These are phyloP conservation scores for Erigeron canadensis DNA, from an alignment of 129 eudicot genomes.

Conservation along the genomic window DNA sequence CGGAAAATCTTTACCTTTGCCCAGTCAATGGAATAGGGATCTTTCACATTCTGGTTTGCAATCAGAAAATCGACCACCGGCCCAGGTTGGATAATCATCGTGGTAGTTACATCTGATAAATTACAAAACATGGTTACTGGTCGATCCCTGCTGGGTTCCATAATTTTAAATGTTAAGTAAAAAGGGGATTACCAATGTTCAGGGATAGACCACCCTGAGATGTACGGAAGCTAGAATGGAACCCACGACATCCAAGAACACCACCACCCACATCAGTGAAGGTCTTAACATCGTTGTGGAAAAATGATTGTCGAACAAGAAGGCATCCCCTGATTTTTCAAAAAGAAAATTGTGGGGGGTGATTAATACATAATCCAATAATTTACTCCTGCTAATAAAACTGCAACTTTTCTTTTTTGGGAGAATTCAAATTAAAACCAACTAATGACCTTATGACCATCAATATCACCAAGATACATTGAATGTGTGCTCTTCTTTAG, in stretches of 20 bases:
- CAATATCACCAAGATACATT: not conserved
- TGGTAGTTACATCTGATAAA: conserved; percentile 69
- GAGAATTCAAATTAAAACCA: not conserved
- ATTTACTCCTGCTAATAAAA: not conserved
- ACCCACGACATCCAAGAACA: conserved; percentile 82
- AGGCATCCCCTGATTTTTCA: conserved; percentile 69
- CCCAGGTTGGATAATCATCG: conserved; percentile 86
- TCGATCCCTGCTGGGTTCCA: not conserved
- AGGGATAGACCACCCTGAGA: conserved; percentile 87
- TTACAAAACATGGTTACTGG: conserved; percentile 12
- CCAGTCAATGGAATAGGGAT: conserved; percentile 76
- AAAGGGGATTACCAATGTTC: conserved; percentile 54
- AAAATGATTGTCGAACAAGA: conserved; percentile 88
- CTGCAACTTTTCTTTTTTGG: not conserved
- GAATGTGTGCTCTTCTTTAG: not conserved
- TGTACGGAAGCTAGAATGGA: conserved; percentile 89
- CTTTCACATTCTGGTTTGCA: conserved; percentile 77
- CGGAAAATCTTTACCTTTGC: conserved; percentile 45
- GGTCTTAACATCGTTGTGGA: conserved; percentile 70
- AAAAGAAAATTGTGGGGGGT: conserved; percentile 1
- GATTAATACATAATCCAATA: not conserved
- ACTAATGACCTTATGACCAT: not conserved
- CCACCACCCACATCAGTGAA: conserved; percentile 82
- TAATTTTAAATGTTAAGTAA: not conserved
- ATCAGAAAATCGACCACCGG: conserved; percentile 77